Percentiles rank a stretch among this genome's conserved stretches.
phyloP scores from a whole-genome alignment of 2,329 filamentous ascomycete genomes.

The Sclerotinia nivalis region DNA sequence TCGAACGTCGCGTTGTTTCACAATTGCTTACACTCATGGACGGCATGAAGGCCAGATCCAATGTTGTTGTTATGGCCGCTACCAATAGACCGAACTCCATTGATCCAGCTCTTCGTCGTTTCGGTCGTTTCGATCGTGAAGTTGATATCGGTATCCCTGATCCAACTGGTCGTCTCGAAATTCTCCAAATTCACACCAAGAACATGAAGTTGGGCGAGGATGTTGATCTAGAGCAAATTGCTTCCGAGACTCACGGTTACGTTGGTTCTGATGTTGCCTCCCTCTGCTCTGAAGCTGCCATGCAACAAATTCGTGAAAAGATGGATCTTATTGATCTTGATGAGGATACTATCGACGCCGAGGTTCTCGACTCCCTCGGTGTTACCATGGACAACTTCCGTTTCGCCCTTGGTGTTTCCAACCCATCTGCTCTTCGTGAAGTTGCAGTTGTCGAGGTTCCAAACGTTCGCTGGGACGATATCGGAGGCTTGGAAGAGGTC shows the following conservation, averaged over 20 bases:
- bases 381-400: constrained; percentile 99
- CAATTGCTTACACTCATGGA: constrained; percentile 98
- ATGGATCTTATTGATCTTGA: constrained; percentile 99
- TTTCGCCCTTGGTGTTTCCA: constrained; percentile 95
- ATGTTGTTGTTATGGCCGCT: constrained; percentile 98
- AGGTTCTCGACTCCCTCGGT: constrained; percentile 95
- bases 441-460: constrained; percentile 98
- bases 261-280: constrained; percentile 98
- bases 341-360: constrained; percentile 97
- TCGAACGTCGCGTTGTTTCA: constrained; percentile 96
- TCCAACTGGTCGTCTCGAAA: constrained; percentile 96
- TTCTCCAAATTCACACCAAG: constrained; percentile 99
- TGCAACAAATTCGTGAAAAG: constrained; percentile 99
- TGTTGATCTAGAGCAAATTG: constrained; percentile 95
- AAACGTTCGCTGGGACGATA: constrained; percentile 99
- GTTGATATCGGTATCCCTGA: constrained; percentile 98
- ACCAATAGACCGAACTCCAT: constrained; percentile 99
- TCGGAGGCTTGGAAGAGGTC: constrained; percentile 96
- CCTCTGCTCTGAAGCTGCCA: constrained; percentile 97
- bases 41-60: constrained; percentile 98
- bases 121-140: constrained; percentile 98
- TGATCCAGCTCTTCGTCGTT: constrained; percentile 94
- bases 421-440: constrained; percentile 97
- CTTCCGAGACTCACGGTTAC: constrained; percentile 97
- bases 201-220: constrained; percentile 99